Percentiles rank a stretch among this genome's conserved stretches.
phyloP scores from a whole-genome alignment of 805 yeast genomes.

The Ogataea methanolica region DNA sequence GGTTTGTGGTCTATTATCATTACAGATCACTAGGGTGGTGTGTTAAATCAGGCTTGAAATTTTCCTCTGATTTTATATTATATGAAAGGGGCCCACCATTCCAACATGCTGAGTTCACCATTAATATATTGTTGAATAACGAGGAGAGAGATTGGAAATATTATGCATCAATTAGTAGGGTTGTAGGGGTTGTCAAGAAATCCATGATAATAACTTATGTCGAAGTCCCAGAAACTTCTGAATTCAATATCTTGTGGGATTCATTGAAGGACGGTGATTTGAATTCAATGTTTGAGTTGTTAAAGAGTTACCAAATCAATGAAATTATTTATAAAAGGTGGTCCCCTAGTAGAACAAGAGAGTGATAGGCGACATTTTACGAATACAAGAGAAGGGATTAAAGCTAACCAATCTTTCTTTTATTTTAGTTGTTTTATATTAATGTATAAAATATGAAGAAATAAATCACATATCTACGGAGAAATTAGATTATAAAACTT shows the following conservation, averaged over 20 bases:
- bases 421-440: neutral
- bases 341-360: slow-evolving; percentile 82
- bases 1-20: slow-evolving; percentile 78
- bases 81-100: slow-evolving; percentile 94
- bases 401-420: too few species aligned
- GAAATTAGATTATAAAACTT: too few species aligned
- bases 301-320: slow-evolving; percentile 45
- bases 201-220: slow-evolving; percentile 67
- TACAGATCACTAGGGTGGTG: slow-evolving; percentile 93
- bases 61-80: slow-evolving; percentile 80
- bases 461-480: too few species aligned
- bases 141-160: slow-evolving; percentile 41
- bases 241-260: slow-evolving; percentile 20
- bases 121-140: slow-evolving; percentile 25
- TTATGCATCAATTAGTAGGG: slow-evolving; percentile 69
- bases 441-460: too few species aligned
- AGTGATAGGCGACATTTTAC: slow-evolving; percentile 32
- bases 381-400: neutral
- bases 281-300: slow-evolving; percentile 25
- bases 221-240: slow-evolving; percentile 41
- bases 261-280: slow-evolving; percentile 7
- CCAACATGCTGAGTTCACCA: slow-evolving; percentile 85
- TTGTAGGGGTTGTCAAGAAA: slow-evolving; percentile 83
- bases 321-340: slow-evolving; percentile 76
- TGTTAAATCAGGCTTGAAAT: slow-evolving; percentile 85